phyloP scores from a whole-genome alignment of 2,329 filamentous ascomycete genomes.

The Ophiostoma ips region DNA sequence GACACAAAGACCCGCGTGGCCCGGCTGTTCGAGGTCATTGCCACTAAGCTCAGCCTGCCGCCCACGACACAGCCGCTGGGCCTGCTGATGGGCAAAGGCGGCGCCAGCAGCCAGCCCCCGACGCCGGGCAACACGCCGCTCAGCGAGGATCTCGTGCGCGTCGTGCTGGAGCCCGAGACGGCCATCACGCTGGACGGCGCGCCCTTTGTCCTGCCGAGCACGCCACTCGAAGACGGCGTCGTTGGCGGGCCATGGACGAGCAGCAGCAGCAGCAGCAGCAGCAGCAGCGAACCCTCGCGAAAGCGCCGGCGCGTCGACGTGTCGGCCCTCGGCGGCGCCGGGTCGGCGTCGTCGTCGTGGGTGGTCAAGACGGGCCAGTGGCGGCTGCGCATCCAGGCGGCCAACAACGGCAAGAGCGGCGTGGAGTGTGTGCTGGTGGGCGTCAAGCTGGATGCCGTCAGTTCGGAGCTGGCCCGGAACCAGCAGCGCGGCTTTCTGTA shows the following conservation, averaged over 20 bases:
- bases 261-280: no score
- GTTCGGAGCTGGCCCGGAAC: slow-evolving; percentile 54
- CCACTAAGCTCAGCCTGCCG: slow-evolving; percentile 62
- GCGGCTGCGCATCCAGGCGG: slow-evolving; percentile 50
- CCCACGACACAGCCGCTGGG: slow-evolving; percentile 27
- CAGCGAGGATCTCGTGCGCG: slow-evolving; percentile 55
- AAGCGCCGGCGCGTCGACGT: slow-evolving; percentile 24
- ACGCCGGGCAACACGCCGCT: slow-evolving; percentile 57
- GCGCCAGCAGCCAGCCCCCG: slow-evolving; percentile 41
- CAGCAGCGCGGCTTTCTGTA: slow-evolving; percentile 46
- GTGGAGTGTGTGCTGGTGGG: slow-evolving; percentile 61
- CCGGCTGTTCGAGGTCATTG: slow-evolving; percentile 66
- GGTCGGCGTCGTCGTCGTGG: slow-evolving; percentile 36
- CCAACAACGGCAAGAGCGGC: slow-evolving; percentile 33
- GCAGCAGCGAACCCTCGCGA: slow-evolving; percentile 13
- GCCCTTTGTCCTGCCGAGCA: slow-evolving; percentile 22
- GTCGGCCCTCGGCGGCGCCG: slow-evolving; percentile 15
- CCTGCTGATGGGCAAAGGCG: slow-evolving; percentile 29
- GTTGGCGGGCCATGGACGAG: slow-evolving; percentile 10
- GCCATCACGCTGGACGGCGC: slow-evolving; percentile 45
- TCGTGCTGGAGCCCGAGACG: slow-evolving; percentile 46
- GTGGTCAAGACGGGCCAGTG: slow-evolving; percentile 56
- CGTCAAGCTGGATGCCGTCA: slow-evolving; percentile 63
- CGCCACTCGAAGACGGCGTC: neutral
- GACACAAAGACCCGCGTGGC: slow-evolving; percentile 56